These are phyloP conservation scores for Acer campestre DNA, from an alignment of 345 rosid species.

Conservation along the genomic window DNA sequence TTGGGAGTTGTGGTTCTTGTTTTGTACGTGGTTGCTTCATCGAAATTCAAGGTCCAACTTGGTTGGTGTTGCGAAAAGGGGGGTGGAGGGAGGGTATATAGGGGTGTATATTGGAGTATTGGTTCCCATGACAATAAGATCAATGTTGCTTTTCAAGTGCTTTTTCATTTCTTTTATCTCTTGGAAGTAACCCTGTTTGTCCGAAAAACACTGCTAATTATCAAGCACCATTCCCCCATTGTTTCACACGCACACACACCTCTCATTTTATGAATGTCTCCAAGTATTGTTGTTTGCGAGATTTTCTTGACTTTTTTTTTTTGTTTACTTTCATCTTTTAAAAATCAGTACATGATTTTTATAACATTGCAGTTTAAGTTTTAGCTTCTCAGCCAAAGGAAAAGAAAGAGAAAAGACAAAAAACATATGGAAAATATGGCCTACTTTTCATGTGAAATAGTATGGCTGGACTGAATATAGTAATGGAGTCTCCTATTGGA, in stretches of 20 bases:
- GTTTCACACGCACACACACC: background rate
- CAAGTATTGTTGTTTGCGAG: background rate
- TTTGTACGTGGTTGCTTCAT: background rate
- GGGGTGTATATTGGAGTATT: background rate
- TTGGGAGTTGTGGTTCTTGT: background rate
- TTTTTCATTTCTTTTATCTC: background rate
- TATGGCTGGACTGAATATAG: no score
- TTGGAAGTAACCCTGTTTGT: conserved; percentile 2
- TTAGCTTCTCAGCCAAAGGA: background rate
- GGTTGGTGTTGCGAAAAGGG: background rate
- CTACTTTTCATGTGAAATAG: no score
- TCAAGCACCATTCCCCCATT: background rate
- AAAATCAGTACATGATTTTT: background rate
- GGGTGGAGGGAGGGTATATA: background rate
- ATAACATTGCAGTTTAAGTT: background rate
- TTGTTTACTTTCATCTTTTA: background rate
- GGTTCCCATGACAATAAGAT: background rate
- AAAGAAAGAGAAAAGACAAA: no score
- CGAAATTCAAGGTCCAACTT: background rate
- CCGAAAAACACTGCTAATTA: background rate
- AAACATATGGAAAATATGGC: no score
- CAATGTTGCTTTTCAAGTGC: background rate
- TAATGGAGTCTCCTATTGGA: no score
- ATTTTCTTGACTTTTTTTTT: background rate
- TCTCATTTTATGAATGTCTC: background rate